phyloP scores from a whole-genome alignment of 2,329 filamentous ascomycete species.

The Neofusicoccum parvum region DNA sequence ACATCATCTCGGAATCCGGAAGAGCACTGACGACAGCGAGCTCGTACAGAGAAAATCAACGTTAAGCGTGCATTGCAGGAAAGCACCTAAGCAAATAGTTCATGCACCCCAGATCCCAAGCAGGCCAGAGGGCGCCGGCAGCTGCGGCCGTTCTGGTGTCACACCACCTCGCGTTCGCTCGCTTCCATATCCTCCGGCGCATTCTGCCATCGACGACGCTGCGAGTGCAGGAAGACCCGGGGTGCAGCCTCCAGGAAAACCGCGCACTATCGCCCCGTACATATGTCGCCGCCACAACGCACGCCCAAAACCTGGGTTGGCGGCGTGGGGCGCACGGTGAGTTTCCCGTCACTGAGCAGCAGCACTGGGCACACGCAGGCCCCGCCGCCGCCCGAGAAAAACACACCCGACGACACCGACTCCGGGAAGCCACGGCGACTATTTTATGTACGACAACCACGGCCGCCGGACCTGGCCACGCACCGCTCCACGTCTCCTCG shows the following conservation, averaged over 20 bases:
- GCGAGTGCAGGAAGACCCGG: not conserved
- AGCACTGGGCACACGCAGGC: not conserved
- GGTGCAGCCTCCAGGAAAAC: not conserved
- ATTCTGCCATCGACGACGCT: not conserved
- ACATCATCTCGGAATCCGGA: constrained; percentile 2
- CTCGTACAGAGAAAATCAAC: not conserved
- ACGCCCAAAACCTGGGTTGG: not conserved
- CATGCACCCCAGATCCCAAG: constrained; percentile 16
- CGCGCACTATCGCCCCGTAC: not conserved
- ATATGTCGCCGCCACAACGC: not conserved
- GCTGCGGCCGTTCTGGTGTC: constrained; percentile 7
- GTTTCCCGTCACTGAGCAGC: not conserved
- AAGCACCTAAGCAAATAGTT: constrained; percentile 16
- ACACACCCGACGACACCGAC: not conserved
- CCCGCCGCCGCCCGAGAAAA: not conserved
- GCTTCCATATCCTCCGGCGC: constrained; percentile 1
- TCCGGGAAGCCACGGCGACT: not conserved
- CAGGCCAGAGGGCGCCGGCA: not conserved
- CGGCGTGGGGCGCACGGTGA: not conserved
- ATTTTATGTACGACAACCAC: not conserved
- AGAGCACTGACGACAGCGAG: not conserved
- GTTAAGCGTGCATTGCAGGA: constrained; percentile 18
- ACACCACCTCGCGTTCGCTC: constrained; percentile 6
- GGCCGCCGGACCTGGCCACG: not conserved
- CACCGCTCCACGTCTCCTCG: not conserved